These are phyloP conservation scores for Colletotrichum aenigma DNA, from an alignment of 2,329 filamentous ascomycete species.

Conservation along the genomic window DNA sequence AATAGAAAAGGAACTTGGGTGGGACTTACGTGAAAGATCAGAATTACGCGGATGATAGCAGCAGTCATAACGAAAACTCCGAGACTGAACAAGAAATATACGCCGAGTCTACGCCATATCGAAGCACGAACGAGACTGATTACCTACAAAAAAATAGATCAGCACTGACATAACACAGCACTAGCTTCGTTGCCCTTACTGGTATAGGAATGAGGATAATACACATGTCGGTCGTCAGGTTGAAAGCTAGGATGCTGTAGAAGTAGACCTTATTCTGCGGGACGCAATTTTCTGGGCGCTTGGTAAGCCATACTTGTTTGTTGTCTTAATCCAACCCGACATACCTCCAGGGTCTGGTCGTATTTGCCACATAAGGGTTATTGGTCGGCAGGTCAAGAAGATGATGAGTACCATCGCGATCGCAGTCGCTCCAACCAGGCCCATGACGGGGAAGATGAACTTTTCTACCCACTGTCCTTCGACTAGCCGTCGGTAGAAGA, in stretches of 20 bases:
- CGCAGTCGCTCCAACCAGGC: slow-evolving; percentile 28
- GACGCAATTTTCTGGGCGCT: slow-evolving; percentile 26
- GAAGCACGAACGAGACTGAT: slow-evolving; percentile 31
- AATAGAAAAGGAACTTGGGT: accelerated
- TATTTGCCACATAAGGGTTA: slow-evolving; percentile 37
- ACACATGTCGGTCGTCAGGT: slow-evolving; percentile 35
- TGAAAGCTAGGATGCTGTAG: slow-evolving; percentile 35
- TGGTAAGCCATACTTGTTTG: not conserved
- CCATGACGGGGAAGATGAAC: slow-evolving; percentile 38
- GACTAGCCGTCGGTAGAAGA: slow-evolving; percentile 40
- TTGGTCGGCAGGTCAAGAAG: slow-evolving; percentile 34
- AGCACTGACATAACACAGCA: not conserved
- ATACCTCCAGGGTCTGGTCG: slow-evolving; percentile 40
- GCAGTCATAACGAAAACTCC: slow-evolving; percentile 38
- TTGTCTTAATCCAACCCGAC: not conserved
- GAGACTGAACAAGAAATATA: slow-evolving; percentile 34
- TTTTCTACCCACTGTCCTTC: slow-evolving; percentile 36
- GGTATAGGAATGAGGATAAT: slow-evolving; percentile 39
- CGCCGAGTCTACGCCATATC: slow-evolving; percentile 29
- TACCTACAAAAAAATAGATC: slow-evolving; percentile 15
- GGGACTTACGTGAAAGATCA: slow-evolving; percentile 32
- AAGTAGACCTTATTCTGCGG: slow-evolving; percentile 36
- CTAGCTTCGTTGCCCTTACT: slow-evolving; percentile 25
- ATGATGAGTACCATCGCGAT: slow-evolving; percentile 30
- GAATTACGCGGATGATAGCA: slow-evolving; percentile 28